Percentiles rank a stretch among this genome's conserved stretches.
phyloP scores from a whole-genome alignment of 805 yeast genomes.

The Nakazawaea ishiwadae region DNA sequence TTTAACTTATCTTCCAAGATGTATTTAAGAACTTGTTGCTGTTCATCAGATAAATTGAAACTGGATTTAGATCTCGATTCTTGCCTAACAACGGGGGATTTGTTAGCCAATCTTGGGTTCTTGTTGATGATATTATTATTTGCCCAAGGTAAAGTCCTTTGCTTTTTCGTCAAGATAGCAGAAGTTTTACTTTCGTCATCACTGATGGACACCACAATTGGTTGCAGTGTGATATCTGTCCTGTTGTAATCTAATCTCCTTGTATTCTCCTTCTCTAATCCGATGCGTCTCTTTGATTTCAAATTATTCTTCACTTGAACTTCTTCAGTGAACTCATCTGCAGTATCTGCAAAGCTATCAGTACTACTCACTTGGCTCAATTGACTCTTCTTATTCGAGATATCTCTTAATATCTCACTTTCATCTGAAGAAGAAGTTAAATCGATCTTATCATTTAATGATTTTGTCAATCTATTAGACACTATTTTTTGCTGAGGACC shows the following conservation, averaged over 20 bases:
- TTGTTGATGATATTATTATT: constrained; percentile 2
- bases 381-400: constrained; percentile 4
- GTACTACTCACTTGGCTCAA: constrained; percentile 5
- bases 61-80: neutral
- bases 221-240: too few species aligned
- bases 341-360: neutral
- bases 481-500: neutral
- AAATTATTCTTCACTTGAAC: neutral
- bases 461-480: neutral
- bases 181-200: too few species aligned
- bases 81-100: neutral
- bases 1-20: constrained; percentile 47
- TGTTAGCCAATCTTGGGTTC: constrained; percentile 12
- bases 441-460: too few species aligned
- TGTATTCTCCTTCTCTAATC: neutral
- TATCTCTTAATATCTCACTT: constrained; percentile 7
- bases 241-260: neutral
- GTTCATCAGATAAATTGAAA: constrained; percentile 19
- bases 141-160: constrained; percentile 9
- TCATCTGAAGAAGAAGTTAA: constrained; percentile 7
- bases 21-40: constrained; percentile 40
- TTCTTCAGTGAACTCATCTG: neutral
- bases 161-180: neutral
- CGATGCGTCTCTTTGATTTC: constrained; percentile 9
- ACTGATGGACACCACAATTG: too few species aligned